Evolutionary conservation across 352 stramenopile genomes (phyloP).

Genomic region (Pythium utonaiense): DNA sequence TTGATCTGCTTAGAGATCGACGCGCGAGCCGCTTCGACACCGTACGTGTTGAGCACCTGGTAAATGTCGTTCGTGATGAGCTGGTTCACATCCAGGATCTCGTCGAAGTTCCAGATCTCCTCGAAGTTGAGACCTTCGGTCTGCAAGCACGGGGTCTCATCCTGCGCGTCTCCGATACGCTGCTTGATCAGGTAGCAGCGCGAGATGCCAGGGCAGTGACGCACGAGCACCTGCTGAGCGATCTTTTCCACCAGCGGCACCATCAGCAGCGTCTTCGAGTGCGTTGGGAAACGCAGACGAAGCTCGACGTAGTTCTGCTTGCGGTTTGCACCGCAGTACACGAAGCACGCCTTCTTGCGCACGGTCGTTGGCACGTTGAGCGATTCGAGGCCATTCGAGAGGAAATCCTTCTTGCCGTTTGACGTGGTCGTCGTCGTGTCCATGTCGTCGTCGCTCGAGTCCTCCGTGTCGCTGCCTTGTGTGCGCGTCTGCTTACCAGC

Average conservation of each 20-base stretch:
- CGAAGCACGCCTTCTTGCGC: slow-evolving; percentile 86
- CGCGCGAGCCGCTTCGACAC: slow-evolving; percentile 96
- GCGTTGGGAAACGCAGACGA: slow-evolving; percentile 83
- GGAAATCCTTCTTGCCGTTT: slow-evolving; percentile 35
- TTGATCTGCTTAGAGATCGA: slow-evolving; percentile 99
- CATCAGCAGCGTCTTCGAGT: slow-evolving; percentile 88
- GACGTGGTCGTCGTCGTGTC: slow-evolving; percentile 10
- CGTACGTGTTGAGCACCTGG: slow-evolving; percentile 95
- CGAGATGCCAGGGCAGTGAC: slow-evolving; percentile 84
- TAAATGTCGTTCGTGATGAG: slow-evolving; percentile 99
- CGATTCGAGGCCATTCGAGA: slow-evolving; percentile 56
- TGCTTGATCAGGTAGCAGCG: slow-evolving; percentile 90
- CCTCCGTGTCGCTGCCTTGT: slow-evolving; percentile 32
- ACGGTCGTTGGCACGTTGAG: slow-evolving; percentile 71
- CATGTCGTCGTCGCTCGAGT: slow-evolving; percentile 39
- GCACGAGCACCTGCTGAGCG: slow-evolving; percentile 81
- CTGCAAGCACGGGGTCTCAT: slow-evolving; percentile 88
- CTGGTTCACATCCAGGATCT: slow-evolving; percentile 93
- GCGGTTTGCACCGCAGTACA: slow-evolving; percentile 72
- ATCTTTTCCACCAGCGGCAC: slow-evolving; percentile 88
- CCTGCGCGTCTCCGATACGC: slow-evolving; percentile 64
- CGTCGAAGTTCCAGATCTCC: slow-evolving; percentile 94
- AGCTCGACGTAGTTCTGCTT: slow-evolving; percentile 84
- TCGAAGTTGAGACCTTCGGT: slow-evolving; percentile 98
- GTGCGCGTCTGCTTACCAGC: slow-evolving; percentile 9